Evolutionary conservation across 2,329 filamentous ascomycete species (phyloP).

Genomic region (Periconia sp.): DNA sequence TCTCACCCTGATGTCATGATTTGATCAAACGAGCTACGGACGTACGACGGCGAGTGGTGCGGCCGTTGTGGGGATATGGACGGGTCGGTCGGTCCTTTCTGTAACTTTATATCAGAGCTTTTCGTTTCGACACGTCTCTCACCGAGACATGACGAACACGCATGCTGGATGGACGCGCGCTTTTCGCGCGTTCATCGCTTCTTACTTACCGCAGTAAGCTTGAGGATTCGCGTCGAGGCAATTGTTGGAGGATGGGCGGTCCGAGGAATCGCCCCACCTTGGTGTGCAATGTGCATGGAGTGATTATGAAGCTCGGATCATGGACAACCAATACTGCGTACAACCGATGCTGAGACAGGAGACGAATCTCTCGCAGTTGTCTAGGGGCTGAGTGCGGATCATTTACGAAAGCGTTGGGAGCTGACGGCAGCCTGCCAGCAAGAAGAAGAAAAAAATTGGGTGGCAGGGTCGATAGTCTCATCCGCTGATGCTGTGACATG

Average conservation of each 20-base stretch:
- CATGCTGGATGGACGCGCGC: neutral
- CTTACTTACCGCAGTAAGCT: neutral
- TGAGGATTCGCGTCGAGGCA: neutral
- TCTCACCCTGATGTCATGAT: neutral
- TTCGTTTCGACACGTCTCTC: neutral
- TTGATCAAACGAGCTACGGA: neutral
- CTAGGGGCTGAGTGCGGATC: neutral
- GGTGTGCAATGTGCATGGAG: neutral
- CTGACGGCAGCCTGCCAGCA: neutral
- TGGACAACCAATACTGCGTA: neutral
- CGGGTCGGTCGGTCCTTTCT: neutral
- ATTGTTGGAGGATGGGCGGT: neutral
- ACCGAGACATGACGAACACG: neutral
- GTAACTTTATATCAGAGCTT: neutral
- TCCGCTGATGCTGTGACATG: slow-evolving; percentile 25
- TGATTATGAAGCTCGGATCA: neutral
- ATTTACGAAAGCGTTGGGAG: neutral
- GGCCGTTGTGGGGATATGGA: neutral
- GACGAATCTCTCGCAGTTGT: neutral
- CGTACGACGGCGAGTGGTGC: neutral
- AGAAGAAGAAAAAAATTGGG: neutral
- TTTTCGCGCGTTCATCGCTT: neutral
- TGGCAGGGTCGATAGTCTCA: neutral
- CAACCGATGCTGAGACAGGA: neutral
- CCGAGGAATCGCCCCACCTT: neutral